These are phyloP conservation scores for Linnemannia elongata DNA, from an alignment of 192 early-diverging fungal genomes.

Conservation along the genomic window DNA sequence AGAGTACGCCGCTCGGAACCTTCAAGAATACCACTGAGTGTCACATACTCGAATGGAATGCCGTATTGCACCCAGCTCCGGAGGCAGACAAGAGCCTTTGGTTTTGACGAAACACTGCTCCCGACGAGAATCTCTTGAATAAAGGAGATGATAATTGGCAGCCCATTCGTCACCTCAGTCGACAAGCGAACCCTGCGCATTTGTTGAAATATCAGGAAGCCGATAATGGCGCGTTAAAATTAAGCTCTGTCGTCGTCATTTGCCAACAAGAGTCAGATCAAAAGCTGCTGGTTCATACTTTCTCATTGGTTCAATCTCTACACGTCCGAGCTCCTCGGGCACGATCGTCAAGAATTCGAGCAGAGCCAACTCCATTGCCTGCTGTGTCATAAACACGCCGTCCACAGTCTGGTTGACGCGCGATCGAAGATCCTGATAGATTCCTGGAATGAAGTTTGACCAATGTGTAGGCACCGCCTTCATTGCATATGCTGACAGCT, in stretches of 20 bases:
- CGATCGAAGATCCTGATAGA: constrained; percentile 55
- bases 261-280: not conserved
- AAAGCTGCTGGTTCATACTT: constrained; percentile 54
- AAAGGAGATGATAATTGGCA: constrained; percentile 36
- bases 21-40: not conserved
- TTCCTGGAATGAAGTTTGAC: constrained; percentile 62
- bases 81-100: constrained; percentile 64
- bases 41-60: constrained; percentile 64
- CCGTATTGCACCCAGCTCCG: constrained; percentile 71
- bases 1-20: not conserved
- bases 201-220: constrained; percentile 40
- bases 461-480: constrained; percentile 63
- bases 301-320: constrained; percentile 57
- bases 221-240: constrained; percentile 37
- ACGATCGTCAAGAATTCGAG: constrained; percentile 68
- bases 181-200: constrained; percentile 35
- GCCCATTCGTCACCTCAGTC: constrained; percentile 22
- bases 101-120: constrained; percentile 42
- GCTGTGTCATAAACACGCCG: constrained; percentile 25
- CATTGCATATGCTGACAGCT: constrained; percentile 67
- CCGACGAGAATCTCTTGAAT: constrained; percentile 34
- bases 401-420: constrained; percentile 43
- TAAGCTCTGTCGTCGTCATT: constrained; percentile 14
- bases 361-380: constrained; percentile 50
- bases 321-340: constrained; percentile 66